phyloP scores from a whole-genome alignment of 2,329 filamentous ascomycete species.

The Arthrobotrys sinensis region DNA sequence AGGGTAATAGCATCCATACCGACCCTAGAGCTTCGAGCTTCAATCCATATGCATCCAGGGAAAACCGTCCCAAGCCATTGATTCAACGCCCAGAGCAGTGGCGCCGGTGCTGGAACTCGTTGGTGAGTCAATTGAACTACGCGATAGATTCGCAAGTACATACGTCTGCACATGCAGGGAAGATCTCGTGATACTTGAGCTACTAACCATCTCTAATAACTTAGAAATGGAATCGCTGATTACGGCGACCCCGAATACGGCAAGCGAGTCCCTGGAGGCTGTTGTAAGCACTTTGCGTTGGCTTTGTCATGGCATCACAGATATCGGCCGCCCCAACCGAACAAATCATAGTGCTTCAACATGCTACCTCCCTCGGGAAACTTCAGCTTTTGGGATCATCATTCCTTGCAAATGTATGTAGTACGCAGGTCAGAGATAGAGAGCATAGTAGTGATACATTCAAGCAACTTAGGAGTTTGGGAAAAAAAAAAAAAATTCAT shows the following conservation, averaged over 20 bases:
- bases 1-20: not conserved
- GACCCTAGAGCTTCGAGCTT: not conserved
- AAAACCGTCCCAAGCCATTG: not conserved
- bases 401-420: not conserved
- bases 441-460: not conserved
- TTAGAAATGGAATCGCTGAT: conserved; percentile 30
- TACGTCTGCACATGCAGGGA: conserved; percentile 1
- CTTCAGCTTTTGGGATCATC: conserved; percentile 19
- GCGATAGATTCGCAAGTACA: conserved; percentile 10
- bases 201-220: conserved; percentile 5
- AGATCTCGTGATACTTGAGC: conserved; percentile 42
- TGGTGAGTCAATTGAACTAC: conserved; percentile 30
- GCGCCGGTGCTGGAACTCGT: not conserved
- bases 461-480: too few species aligned
- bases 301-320: conserved; percentile 30
- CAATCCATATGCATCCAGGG: not conserved
- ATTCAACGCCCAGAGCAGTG: not conserved
- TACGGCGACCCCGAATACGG: conserved; percentile 57
- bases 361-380: not conserved
- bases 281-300: conserved; percentile 48
- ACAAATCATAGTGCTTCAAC: conserved; percentile 20
- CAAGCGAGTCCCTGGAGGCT: conserved; percentile 6
- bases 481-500: too few species aligned
- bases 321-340: conserved; percentile 32
- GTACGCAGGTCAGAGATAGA: not conserved